phyloP scores from a whole-genome alignment of 345 rosid genomes.

The Citrus sp. region DNA sequence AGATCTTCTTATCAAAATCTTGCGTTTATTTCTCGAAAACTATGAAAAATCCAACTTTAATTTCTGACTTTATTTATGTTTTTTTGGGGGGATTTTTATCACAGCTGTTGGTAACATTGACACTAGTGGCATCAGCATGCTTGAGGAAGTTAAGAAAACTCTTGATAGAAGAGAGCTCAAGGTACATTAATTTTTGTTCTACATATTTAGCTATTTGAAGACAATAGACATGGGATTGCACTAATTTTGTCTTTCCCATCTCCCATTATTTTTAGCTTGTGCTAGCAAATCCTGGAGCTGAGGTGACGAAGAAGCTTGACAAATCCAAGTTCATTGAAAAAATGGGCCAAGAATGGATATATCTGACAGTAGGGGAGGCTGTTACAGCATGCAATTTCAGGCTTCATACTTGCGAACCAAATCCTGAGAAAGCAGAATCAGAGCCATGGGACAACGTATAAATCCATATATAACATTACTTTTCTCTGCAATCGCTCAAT shows the following conservation, averaged over 20 bases:
- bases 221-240: not conserved
- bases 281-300: constrained; percentile 86
- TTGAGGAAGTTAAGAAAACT: constrained; percentile 67
- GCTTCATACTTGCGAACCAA: constrained; percentile 58
- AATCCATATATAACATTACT: not conserved
- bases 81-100: not conserved
- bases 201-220: not conserved
- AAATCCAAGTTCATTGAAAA: constrained; percentile 60
- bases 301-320: constrained; percentile 84
- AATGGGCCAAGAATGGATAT: constrained; percentile 78
- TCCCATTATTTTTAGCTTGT: constrained; percentile 39
- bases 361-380: constrained; percentile 82
- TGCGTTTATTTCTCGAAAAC: not conserved
- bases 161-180: constrained; percentile 57
- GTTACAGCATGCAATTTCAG: constrained; percentile 73
- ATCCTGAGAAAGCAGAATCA: constrained; percentile 26
- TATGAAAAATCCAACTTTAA: not conserved
- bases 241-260: not conserved
- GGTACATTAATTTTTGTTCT: constrained; percentile 26
- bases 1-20: not conserved
- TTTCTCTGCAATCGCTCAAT: not conserved
- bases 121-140: constrained; percentile 95
- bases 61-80: not conserved
- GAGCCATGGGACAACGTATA: constrained; percentile 40
- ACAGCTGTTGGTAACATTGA: constrained; percentile 90